These are phyloP conservation scores for Ogataea minuta DNA, from an alignment of 805 yeast species.

Conservation along the genomic window DNA sequence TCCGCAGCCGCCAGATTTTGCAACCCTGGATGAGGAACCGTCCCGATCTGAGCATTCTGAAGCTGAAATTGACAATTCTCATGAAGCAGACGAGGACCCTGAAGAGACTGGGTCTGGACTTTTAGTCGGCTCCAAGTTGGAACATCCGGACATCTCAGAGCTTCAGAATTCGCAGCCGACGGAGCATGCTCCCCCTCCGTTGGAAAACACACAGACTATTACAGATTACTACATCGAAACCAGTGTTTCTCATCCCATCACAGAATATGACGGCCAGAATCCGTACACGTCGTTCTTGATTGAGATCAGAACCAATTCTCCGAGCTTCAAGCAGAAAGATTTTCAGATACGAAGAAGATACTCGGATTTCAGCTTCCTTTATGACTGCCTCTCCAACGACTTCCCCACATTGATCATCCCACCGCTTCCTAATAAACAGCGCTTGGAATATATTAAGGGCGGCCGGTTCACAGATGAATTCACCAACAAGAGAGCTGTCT, in stretches of 20 bases:
- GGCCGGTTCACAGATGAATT: constrained; percentile 86
- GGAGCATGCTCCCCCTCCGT: not conserved
- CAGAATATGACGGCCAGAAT: constrained; percentile 72
- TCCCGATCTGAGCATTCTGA: not conserved
- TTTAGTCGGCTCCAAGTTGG: constrained; percentile 5
- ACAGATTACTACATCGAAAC: constrained; percentile 35
- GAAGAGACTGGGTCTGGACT: constrained; percentile 11
- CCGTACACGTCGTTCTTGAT: constrained; percentile 74
- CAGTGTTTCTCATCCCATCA: constrained; percentile 56
- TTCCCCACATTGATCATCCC: constrained; percentile 86
- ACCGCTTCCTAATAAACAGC: constrained; percentile 89
- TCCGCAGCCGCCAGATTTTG: not conserved
- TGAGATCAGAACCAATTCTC: constrained; percentile 60
- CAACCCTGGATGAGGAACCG: constrained; percentile 4
- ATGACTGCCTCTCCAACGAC: constrained; percentile 71
- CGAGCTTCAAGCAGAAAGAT: constrained; percentile 46
- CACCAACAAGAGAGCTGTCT: constrained; percentile 76
- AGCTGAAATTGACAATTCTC: constrained; percentile 1
- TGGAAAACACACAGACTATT: not conserved
- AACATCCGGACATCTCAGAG: constrained; percentile 8
- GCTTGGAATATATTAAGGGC: constrained; percentile 89
- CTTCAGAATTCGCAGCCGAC: not conserved
- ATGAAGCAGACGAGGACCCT: constrained; percentile 7
- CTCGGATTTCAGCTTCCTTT: constrained; percentile 78
- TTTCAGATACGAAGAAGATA: constrained; percentile 72